Conservation (phyloP, 352 stramenopile species). For the Aphanomyces euteiches region DNA sequence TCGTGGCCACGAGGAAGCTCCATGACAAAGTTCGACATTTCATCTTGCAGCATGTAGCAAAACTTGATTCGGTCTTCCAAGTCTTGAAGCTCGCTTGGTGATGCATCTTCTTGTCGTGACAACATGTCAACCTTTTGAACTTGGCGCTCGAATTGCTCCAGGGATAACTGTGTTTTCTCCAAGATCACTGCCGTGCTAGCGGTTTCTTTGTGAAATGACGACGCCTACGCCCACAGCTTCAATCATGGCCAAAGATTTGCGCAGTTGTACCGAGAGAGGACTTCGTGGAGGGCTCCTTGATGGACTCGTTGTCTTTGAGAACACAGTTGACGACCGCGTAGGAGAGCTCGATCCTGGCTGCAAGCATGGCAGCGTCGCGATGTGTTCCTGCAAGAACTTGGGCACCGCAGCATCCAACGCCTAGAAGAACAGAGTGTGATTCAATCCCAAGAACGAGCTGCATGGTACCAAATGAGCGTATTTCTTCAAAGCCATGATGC, state of each 20-base stretch:
- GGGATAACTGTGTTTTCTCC: constrained; percentile 22
- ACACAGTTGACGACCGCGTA: neutral
- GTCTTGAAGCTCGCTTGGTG: constrained; percentile 48
- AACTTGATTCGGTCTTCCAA: constrained; percentile 81
- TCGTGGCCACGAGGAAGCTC: constrained; percentile 10
- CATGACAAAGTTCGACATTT: constrained; percentile 38
- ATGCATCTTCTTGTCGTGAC: neutral
- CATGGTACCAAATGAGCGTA: constrained; percentile 61
- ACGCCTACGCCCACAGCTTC: neutral
- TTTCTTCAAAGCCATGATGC: constrained; percentile 79
- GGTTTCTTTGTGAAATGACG: neutral
- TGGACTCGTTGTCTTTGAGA: neutral
- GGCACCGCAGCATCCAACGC: constrained; percentile 57
- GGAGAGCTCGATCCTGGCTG: constrained; percentile 10
- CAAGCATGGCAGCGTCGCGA: constrained; percentile 57
- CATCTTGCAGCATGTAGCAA: constrained; percentile 73
- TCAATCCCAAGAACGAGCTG: constrained; percentile 17
- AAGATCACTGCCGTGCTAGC: neutral
- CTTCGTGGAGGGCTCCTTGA: neutral
- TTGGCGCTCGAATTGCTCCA: constrained; percentile 79
- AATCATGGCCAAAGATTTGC: neutral
- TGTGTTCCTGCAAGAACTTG: constrained; percentile 59
- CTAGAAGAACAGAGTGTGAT: constrained; percentile 31
- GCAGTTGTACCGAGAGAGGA: constrained; percentile 3
- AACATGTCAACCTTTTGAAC: constrained; percentile 33